Base-by-base conservation (phyloP, 208 protist species). In the Wallacemonas collosoma region DNA sequence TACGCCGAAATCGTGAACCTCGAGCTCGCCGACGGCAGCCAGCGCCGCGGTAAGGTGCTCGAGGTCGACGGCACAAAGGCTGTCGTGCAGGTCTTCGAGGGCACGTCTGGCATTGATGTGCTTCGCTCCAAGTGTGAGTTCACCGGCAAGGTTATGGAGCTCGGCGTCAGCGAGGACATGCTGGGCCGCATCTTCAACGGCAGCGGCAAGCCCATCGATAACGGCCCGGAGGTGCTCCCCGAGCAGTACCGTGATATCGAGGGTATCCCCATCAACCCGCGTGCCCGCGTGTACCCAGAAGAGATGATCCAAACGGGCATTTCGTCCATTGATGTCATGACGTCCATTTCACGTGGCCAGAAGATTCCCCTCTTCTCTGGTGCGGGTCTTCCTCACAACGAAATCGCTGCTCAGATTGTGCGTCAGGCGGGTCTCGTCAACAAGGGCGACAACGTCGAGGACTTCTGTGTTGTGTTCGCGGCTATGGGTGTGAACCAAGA, bases 301-400 rank as follows among this genome's bases (percentile, higher is more conserved):
- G 98, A 99, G 86, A 99, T 99, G 99, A 99, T 99, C 77, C 98
- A 99, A 91, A 99, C 99, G 8, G 99, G 99, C 85, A 99, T 99
- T 76, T 99, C 97, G 36, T 98, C 99, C 70, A 99, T 99, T 71
- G 99, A 99, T 82, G 94, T 98, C 50, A 99, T 99, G 99, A 99
- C 98, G 73, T 99, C 95, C 53, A 99, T 99, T 79, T 99, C 99
- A 54, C 94, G 99, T 83, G 99, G 99, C 8, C 99, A 99, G 91
- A 99, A 99, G 95, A 99, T 99, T 82, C 99, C 99, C 43, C 94
- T 99, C 71, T 99, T 99, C 95, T 99, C 98, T 62, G 99, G 98
- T 71, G 97, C 99, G 7, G 99, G 99, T 98, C 93, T 99, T 12
- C 99, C 99, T 53, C 99, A 99, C 91, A 99, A 99, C 83, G 98